Evolutionary conservation across 106 monocot species (phyloP), one percentile per base, ranked within the genome.

Genomic region (Cymbidium sinense): DNA sequence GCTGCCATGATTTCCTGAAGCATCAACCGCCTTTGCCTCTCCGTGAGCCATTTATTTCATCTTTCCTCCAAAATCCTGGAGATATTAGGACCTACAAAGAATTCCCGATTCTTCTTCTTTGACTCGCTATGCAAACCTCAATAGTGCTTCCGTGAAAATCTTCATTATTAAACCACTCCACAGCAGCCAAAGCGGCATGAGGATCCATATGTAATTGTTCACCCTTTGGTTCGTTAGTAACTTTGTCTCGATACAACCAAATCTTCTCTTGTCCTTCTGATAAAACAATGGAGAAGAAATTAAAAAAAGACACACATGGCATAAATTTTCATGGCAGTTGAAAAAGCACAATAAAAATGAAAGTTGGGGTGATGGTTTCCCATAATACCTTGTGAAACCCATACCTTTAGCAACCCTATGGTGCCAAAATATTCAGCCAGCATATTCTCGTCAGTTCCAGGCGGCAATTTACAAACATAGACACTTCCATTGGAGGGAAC

Each of bases 161-260:
- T 75, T 92, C 95, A 77, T 92, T 90, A 79, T 99, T 82, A 70
- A 99, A 99, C 99, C 99, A 99, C 21, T 99, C 99, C 39, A 99
- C 92, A 21, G 99, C 99, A 69, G 99, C 99, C 47, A 81, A 69
- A 65, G 99, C 99, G 50, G 99, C 99, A 89, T 99, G 94, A 52
- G 99, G 99, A 85, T 99, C 99, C 99, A 80, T 99, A 99, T 37
- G 99, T 99, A 35, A 99, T 79, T 50, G 95, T 99, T 99, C 99
- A 82, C 99, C 99, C 83, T 99, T 99, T n/a, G 99, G 99, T 43
- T 99, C 99, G 78, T 90, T 73, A 33, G 92, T 95, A 75, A 72
- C 74, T 84, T 99, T 99, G 83, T 99, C 99, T 79, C 84, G 88
- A 62, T 99, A 99, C 37, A 99, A 74, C 99, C 99, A 99, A 67